Evolutionary conservation across 2,329 filamentous ascomycete species (phyloP).

Genomic region (Penicillium corylophilum): DNA sequence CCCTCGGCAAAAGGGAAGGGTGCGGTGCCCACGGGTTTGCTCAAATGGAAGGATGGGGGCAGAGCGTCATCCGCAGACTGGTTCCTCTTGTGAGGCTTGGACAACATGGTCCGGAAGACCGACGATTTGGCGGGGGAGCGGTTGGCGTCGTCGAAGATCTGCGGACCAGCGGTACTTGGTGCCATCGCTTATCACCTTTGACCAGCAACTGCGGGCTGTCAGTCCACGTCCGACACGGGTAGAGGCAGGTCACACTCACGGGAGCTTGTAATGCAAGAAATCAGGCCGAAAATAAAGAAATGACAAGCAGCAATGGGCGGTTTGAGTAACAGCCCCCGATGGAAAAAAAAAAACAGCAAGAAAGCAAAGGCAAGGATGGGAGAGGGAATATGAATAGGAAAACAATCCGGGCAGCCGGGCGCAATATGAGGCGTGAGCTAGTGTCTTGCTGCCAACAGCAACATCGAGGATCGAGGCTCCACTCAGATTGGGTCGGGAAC

Average conservation of each 20-base stretch:
- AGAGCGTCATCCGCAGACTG: slow-evolving; percentile 39
- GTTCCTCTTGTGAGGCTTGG: slow-evolving; percentile 51
- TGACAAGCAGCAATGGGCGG: slow-evolving; percentile 4
- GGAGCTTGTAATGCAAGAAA: slow-evolving; percentile 18
- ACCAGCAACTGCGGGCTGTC: slow-evolving; percentile 27
- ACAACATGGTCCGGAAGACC: slow-evolving; percentile 55
- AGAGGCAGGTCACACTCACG: slow-evolving; percentile 19
- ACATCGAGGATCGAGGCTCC: slow-evolving; percentile 26
- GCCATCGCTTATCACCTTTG: slow-evolving; percentile 36
- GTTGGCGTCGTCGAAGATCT: slow-evolving; percentile 41
- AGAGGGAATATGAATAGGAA: slow-evolving; percentile 4
- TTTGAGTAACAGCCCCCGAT: slow-evolving; percentile 1
- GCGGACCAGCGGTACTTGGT: slow-evolving; percentile 28
- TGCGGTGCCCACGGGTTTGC: slow-evolving; percentile 41
- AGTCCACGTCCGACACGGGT: slow-evolving; percentile 15
- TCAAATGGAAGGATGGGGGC: slow-evolving; percentile 36
- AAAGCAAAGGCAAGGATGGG: slow-evolving; percentile 11
- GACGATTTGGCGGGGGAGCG: slow-evolving; percentile 41
- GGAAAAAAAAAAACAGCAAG: slow-evolving; percentile 4
- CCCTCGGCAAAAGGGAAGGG: slow-evolving; percentile 49
- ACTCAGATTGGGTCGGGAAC: slow-evolving; percentile 11
- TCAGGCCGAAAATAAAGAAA: slow-evolving; percentile 7
- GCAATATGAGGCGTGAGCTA: slow-evolving; percentile 30
- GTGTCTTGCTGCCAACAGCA: slow-evolving; percentile 25
- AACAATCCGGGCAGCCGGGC: slow-evolving; percentile 22